Conservation (phyloP, 768 basidiomycete species). For the Austroboletus festivus region DNA sequence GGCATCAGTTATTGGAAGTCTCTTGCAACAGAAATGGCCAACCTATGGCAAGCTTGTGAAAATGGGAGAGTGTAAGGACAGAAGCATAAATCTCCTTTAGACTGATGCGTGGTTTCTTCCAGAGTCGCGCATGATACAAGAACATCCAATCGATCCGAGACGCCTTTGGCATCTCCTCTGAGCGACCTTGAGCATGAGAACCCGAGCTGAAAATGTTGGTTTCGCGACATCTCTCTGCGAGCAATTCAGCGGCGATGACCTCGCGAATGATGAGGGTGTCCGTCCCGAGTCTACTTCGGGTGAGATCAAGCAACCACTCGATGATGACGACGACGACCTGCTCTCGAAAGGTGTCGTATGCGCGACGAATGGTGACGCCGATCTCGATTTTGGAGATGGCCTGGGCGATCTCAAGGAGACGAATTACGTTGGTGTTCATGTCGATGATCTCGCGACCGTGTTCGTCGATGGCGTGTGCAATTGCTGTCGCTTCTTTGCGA, state of each 20-base stretch:
- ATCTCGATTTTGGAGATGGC: slow-evolving; percentile 85
- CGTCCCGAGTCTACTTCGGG: slow-evolving; percentile 63
- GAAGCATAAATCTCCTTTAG: slow-evolving; percentile 82
- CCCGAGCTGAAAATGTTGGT: slow-evolving; percentile 42
- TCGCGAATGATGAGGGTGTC: slow-evolving; percentile 71
- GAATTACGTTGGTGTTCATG: slow-evolving; percentile 51
- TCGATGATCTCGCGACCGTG: slow-evolving; percentile 81
- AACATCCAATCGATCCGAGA: slow-evolving; percentile 73
- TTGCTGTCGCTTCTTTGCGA: slow-evolving; percentile 52
- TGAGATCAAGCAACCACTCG: slow-evolving; percentile 81
- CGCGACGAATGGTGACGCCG: slow-evolving; percentile 83
- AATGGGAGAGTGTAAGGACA: slow-evolving; percentile 64
- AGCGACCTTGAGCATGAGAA: slow-evolving; percentile 35
- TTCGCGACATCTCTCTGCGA: slow-evolving; percentile 58
- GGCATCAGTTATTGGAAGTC: slow-evolving; percentile 4
- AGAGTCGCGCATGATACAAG: slow-evolving; percentile 77
- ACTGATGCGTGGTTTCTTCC: slow-evolving; percentile 80
- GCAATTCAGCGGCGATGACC: slow-evolving; percentile 65
- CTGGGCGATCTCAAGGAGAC: slow-evolving; percentile 74
- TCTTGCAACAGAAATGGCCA: slow-evolving; percentile 23
- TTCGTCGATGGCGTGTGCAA: slow-evolving; percentile 66
- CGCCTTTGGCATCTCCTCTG: slow-evolving; percentile 44
- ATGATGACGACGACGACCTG: slow-evolving; percentile 80
- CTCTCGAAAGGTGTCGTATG: slow-evolving; percentile 87
- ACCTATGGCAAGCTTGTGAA: slow-evolving; percentile 80